Evolutionary conservation across 228 moss, liverwort and hornwort genomes (phyloP), one percentile per base, ranked within the genome.

Genomic region (Sphagnum magellanicum): DNA sequence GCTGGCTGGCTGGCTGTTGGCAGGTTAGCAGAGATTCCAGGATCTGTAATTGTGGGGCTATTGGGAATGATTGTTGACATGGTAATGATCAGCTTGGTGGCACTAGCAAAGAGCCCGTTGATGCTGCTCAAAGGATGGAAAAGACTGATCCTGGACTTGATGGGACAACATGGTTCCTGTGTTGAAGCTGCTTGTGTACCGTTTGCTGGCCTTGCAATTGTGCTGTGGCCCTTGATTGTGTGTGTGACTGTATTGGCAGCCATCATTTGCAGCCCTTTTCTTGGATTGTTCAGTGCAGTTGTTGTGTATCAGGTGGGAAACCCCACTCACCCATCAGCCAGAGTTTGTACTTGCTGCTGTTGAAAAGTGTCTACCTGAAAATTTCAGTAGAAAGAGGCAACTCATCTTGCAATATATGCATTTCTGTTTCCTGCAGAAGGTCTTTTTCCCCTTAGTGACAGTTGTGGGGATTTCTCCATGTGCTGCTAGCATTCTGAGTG

Each of bases 51-150:
- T 53, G 84, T 92, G 73, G 95, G 87, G 50, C 32, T 89, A 50
- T 49, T 90, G 69, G 95, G 95, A 51, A 50, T 92, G 16, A 5
- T 89, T 70, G 65, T 89, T 71, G 95, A 90, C 71, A 81, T 85
- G 68, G 85, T 90, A 53, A 83, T 82, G 10, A 84, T 95, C 65
- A 70, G 62, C 52, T 51, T 77, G 16, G 61, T 92, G 72, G 84
- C 90, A 16, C 12, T 92, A 49, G 67, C 61, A 50, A 95, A 95
- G 74, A 79, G 66, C 74, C 95, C 95, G 57, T 71, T 90, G 48
- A 92, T 95, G 95, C 82, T 95, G 46, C 64, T 71, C 63, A 95
- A 95, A 78, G 95, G 95, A 72, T 95, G 95, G 92, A 67, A 87
- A 60, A 79, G 76, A n/a, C 75, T 95, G 61, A 53, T 92, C 46